Base-by-base conservation (phyloP, 2,329 filamentous ascomycete genomes). In the Colletotrichum destructivum region DNA sequence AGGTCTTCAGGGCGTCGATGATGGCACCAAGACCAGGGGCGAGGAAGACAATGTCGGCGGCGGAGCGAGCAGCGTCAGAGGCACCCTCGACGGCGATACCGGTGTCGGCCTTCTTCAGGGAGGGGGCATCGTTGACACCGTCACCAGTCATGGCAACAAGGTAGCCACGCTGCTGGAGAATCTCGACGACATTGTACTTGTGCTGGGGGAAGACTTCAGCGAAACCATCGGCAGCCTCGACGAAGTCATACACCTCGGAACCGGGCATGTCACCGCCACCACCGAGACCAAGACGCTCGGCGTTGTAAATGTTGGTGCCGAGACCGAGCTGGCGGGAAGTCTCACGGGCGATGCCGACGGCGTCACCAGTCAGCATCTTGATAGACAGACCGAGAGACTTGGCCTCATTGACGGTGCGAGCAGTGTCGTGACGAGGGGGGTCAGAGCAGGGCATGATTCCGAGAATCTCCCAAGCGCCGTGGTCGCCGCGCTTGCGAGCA, bases 101-200 rank as follows among this genome's bases (percentile, higher is more conserved):
- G 78, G 94, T 97, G 85, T 98, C 94, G n/a, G 94, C 94, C 88
- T 95, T 97, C 88, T 97, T 97, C 80, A 97, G 87, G 40, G 94
- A 97, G 75, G 94, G 94, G 75, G 94, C 94, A 84, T 97, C 94
- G 85, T 97, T 97, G 85, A 97, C 94, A 89, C 94, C 94, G 77
- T 97, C 95, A 88, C 94, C 94, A 84, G 94, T 98, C 95, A 98
- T 97, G 82, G 94, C 95, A 84, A 97, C 94, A 51, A 97, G 90
- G 84, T 97, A 95, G 76, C 94, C 94, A 90, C 94, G 93, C 86
- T 96, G 93, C 86, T 97, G 94, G 62, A 97, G 90, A 79, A 97
- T 97, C 84, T 97, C 94, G 78, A 97, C 94, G 82, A 96, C 94
- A 75, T 94, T 94, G 74, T 95, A 97, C 88, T 97, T 97, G 89